Conservation (phyloP, 768 basidiomycete genomes). For the Neoboletus subvelutipes region DNA sequence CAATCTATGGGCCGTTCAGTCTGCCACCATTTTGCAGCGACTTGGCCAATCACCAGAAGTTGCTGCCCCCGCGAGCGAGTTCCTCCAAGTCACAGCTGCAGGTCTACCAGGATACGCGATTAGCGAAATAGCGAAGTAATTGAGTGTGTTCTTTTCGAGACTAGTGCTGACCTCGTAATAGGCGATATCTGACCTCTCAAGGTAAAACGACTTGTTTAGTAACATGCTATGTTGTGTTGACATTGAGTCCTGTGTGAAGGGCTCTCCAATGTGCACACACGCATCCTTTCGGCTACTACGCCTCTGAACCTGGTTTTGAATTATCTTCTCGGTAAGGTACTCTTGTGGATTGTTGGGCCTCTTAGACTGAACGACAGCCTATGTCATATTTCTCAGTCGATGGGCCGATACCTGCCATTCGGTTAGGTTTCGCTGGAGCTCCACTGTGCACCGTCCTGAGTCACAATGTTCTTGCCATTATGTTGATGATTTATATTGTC, state of each 20-base stretch:
- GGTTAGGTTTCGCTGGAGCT: slow-evolving; percentile 27
- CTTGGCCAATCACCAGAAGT: slow-evolving; percentile 40
- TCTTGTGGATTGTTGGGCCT: background rate
- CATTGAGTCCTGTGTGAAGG: slow-evolving; percentile 11
- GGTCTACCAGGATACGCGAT: slow-evolving; percentile 49
- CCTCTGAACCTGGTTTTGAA: slow-evolving; percentile 25
- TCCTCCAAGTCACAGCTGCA: slow-evolving; percentile 38
- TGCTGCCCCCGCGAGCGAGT: slow-evolving; percentile 38
- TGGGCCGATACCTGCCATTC: slow-evolving; percentile 27
- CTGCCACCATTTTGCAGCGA: slow-evolving; percentile 39
- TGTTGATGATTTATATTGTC: slow-evolving; percentile 25
- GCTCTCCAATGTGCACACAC: slow-evolving; percentile 22
- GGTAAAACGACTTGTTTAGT: slow-evolving; percentile 6
- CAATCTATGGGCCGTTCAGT: slow-evolving; percentile 20
- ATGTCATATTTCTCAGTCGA: slow-evolving; percentile 12
- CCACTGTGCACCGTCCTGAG: slow-evolving; percentile 29
- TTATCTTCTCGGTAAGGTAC: slow-evolving; percentile 25
- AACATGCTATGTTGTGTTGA: background rate
- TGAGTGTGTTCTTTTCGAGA: background rate
- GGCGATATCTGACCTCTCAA: slow-evolving; percentile 23
- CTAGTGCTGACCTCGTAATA: slow-evolving; percentile 7
- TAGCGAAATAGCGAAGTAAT: slow-evolving; percentile 40
- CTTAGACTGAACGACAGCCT: background rate
- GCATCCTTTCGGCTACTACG: slow-evolving; percentile 22
- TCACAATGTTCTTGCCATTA: slow-evolving; percentile 23